Evolutionary conservation across 176 grass and related monocot genomes (phyloP).

Genomic region (Metroxylon sagu): DNA sequence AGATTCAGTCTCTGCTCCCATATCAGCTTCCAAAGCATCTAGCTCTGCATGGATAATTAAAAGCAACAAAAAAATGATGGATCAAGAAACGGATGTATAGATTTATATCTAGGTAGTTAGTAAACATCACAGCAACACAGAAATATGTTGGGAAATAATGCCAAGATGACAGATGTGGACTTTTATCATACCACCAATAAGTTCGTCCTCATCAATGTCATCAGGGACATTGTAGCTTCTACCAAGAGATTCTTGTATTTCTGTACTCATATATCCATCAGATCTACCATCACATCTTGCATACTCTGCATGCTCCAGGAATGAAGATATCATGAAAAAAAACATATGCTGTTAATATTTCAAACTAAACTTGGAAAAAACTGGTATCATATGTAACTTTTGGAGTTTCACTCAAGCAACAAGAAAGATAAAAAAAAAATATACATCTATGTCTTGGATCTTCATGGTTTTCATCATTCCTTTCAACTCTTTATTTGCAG

Average conservation of each 20-base stretch:
- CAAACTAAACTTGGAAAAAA: too few relatives aligned
- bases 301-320: slow-evolving; percentile 38
- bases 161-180: too few relatives aligned
- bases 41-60: too few relatives aligned
- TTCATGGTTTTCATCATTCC: slow-evolving; percentile 93
- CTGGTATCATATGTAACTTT: background rate
- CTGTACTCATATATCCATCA: slow-evolving; percentile 88
- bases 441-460: slow-evolving; percentile 92
- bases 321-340: too few relatives aligned
- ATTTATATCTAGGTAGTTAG: too few relatives aligned
- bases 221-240: slow-evolving; percentile 87
- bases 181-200: slow-evolving; percentile 69
- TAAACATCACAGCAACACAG: background rate
- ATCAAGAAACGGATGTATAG: too few relatives aligned
- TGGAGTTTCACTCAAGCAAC: background rate
- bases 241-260: slow-evolving; percentile 92
- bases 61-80: too few relatives aligned
- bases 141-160: background rate
- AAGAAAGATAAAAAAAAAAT: background rate
- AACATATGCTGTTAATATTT: too few relatives aligned
- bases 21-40: too few relatives aligned
- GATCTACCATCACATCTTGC: slow-evolving; percentile 96
- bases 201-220: slow-evolving; percentile 89
- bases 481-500: slow-evolving; percentile 89
- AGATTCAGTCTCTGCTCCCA: slow-evolving; percentile 4